Evolutionary conservation across 768 basidiomycete genomes (phyloP).

Genomic region (Cystofilobasidium ferigula): DNA sequence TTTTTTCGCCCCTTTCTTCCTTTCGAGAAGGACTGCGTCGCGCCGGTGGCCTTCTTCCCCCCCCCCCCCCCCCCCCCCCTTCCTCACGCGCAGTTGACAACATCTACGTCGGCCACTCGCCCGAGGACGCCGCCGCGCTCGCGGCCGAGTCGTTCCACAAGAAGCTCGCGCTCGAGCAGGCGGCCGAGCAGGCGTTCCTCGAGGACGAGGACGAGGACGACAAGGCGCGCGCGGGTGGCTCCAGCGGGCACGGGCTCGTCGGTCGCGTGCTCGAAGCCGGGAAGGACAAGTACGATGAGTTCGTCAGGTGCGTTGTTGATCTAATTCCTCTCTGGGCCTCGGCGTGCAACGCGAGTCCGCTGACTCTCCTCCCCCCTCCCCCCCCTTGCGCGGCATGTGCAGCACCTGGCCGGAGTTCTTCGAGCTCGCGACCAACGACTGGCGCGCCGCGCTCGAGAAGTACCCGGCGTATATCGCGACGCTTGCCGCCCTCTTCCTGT

Average conservation of each 20-base stretch:
- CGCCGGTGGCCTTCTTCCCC: neutral
- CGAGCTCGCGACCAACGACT: neutral
- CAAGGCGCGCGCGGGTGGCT: neutral
- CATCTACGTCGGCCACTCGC: conserved; percentile 83
- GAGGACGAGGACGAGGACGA: conserved; percentile 41
- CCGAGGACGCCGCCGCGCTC: conserved; percentile 68
- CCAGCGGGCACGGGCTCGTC: neutral
- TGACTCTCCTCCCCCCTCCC: neutral
- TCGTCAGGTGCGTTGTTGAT: neutral
- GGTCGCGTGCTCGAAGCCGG: neutral
- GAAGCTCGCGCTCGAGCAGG: conserved; percentile 61
- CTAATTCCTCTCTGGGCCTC: neutral
- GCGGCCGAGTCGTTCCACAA: conserved; percentile 80
- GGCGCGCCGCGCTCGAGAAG: neutral
- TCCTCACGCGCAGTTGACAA: conserved; percentile 33
- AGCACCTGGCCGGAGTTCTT: neutral
- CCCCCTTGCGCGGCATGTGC: neutral
- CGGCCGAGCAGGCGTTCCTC: conserved; percentile 37
- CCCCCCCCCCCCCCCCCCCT: neutral
- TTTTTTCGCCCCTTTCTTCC: neutral
- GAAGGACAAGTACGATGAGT: neutral
- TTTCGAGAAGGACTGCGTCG: too few relatives aligned
- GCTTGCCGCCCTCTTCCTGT: neutral
- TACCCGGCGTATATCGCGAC: neutral
- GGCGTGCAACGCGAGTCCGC: neutral